Conservation (phyloP, 352 stramenopile genomes). For the Thalassiosira ordinaria region DNA sequence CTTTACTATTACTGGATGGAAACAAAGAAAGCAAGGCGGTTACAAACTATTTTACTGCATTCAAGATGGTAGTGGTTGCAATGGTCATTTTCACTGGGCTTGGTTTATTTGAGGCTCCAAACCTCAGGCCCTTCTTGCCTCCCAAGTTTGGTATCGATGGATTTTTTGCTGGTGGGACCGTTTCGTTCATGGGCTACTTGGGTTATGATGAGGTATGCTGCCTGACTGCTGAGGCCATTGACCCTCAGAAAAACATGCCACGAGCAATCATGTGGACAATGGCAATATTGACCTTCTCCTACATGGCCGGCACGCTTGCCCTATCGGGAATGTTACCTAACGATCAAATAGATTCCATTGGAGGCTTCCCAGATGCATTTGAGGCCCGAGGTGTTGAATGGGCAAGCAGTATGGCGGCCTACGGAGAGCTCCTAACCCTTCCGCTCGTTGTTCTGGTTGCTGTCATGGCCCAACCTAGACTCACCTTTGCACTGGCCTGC, state of each 20-base stretch:
- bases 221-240: constrained; percentile 77
- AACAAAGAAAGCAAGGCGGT: constrained; percentile 90
- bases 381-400: constrained; percentile 55
- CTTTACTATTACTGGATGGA: constrained; percentile 87
- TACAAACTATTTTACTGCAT: constrained; percentile 89
- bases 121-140: constrained; percentile 89
- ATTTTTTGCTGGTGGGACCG: constrained; percentile 55
- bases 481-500: constrained; percentile 92
- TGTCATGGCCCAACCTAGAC: constrained; percentile 92
- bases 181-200: constrained; percentile 94
- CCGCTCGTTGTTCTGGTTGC: constrained; percentile 93
- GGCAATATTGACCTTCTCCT: constrained; percentile 71
- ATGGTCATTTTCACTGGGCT: constrained; percentile 80
- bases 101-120: constrained; percentile 59
- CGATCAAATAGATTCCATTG: constrained; percentile 26
- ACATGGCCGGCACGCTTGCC: constrained; percentile 40
- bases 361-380: constrained; percentile 73
- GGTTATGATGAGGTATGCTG: constrained; percentile 95
- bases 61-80: constrained; percentile 86
- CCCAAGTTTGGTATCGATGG: constrained; percentile 54
- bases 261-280: constrained; percentile 89
- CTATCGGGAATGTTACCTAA: constrained; percentile 49
- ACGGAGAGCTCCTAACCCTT: constrained; percentile 93
- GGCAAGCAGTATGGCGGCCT: constrained; percentile 89
- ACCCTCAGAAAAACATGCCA: constrained; percentile 86